phyloP scores from a whole-genome alignment of 225 moss, liverwort and hornwort genomes.

The Ulota crispa region DNA sequence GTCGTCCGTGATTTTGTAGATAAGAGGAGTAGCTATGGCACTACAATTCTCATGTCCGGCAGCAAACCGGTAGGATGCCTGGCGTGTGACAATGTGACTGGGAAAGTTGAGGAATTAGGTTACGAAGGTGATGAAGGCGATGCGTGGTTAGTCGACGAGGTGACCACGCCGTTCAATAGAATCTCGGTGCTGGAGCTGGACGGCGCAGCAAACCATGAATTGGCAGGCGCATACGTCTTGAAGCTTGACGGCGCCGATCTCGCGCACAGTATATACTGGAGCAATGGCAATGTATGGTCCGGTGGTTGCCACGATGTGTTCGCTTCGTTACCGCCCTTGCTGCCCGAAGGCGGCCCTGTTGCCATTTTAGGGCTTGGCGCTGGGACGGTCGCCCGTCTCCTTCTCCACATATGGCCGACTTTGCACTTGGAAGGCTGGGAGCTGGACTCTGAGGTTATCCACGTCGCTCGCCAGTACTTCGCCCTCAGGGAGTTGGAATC shows the following conservation, averaged over 20 bases:
- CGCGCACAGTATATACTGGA: slow-evolving; percentile 54
- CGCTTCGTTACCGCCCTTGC: slow-evolving; percentile 49
- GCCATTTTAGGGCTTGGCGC: slow-evolving; percentile 53
- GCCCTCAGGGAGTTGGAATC: slow-evolving; percentile 53
- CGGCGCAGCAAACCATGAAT: slow-evolving; percentile 40
- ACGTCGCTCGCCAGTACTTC: slow-evolving; percentile 58
- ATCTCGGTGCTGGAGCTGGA: slow-evolving; percentile 59
- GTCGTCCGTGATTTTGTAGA: background rate
- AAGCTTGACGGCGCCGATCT: slow-evolving; percentile 50
- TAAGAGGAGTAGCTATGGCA: background rate
- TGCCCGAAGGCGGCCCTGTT: slow-evolving; percentile 51
- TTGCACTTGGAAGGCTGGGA: slow-evolving; percentile 68
- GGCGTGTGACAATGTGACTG: background rate
- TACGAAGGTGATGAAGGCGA: slow-evolving; percentile 40
- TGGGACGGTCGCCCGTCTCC: slow-evolving; percentile 55
- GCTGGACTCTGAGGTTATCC: slow-evolving; percentile 61
- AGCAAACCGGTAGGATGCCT: background rate
- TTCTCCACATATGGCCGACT: slow-evolving; percentile 53
- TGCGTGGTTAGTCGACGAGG: slow-evolving; percentile 56
- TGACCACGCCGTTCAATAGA: slow-evolving; percentile 45
- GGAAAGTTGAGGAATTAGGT: slow-evolving; percentile 6
- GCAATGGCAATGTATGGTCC: slow-evolving; percentile 52
- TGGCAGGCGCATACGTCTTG: slow-evolving; percentile 56
- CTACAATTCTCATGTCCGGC: background rate
- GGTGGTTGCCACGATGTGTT: slow-evolving; percentile 50